These are phyloP conservation scores for Pugionium cornutum DNA, from an alignment of 345 rosid genomes.

Conservation along the genomic window DNA sequence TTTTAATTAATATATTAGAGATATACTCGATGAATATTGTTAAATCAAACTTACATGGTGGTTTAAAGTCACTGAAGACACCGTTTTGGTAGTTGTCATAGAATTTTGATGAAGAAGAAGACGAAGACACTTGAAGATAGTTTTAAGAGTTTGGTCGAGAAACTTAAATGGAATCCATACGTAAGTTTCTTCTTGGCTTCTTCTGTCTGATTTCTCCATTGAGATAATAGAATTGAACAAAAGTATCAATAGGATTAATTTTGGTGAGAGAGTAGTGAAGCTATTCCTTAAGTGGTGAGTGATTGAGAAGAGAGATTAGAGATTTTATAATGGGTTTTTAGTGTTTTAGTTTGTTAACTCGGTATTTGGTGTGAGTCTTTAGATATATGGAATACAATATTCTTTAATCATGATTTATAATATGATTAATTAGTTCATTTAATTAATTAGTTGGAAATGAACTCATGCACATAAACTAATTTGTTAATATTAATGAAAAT, in stretches of 20 bases:
- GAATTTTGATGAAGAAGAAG: slow-evolving; percentile 21
- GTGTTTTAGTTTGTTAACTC: slow-evolving; percentile 34
- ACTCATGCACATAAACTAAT: too few species aligned
- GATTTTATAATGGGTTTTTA: background rate
- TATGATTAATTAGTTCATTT: background rate
- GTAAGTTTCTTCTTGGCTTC: slow-evolving; percentile 18
- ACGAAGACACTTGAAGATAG: slow-evolving; percentile 27
- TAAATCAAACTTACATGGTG: slow-evolving; percentile 23
- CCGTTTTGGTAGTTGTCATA: background rate
- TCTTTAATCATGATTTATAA: background rate
- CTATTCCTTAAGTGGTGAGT: background rate
- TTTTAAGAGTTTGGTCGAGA: slow-evolving; percentile 23
- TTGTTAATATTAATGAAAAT: too few species aligned
- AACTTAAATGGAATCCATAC: slow-evolving; percentile 21
- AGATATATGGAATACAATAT: background rate
- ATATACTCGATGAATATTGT: background rate
- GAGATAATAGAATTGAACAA: background rate
- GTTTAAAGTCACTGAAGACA: background rate
- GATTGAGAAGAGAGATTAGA: slow-evolving; percentile 8
- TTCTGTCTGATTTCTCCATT: slow-evolving; percentile 26
- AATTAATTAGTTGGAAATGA: too few species aligned
- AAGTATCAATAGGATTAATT: background rate
- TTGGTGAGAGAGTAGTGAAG: slow-evolving; percentile 28
- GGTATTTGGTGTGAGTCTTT: slow-evolving; percentile 24
- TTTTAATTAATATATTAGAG: too few species aligned